Evolutionary conservation across 139 green algal species (phyloP), one percentile per base, ranked within the genome.

Genomic region (Dunaliella primolecta): DNA sequence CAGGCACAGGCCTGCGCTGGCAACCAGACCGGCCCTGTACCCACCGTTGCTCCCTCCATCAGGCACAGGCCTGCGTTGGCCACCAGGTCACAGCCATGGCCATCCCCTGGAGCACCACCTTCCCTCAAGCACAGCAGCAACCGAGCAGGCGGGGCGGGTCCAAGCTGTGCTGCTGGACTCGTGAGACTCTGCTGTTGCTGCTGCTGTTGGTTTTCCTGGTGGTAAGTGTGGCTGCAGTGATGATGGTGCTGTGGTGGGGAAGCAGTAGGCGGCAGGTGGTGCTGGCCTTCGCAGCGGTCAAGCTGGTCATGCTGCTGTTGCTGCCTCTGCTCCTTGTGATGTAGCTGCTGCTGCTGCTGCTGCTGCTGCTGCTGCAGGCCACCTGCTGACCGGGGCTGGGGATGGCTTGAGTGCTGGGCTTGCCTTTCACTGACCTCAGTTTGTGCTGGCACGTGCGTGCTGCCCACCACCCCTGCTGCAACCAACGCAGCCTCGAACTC

Each of bases 111-210:
- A 15, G 46, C 46, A 25, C 7, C 46, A 15, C 46, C 46, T 15
- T 64, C 46, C 46, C 46, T 64, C 46, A 64, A 25, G 46, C 46
- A 64, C 46, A 64, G 46, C 46, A 64, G 46, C 46, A 64, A 15
- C 7, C 46, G 46, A 64, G 46, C 46, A 64, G 46, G 46, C 7
- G 46, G 46, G 7, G 46, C n/a, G n/a, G n/a, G n/a, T n/a, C n/a
- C n/a, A n/a, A n/a, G n/a, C n/a, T n/a, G n/a, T n/a, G n/a, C n/a
- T n/a, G n/a, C n/a, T n/a, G 56, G 56, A 20, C 20, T 72, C 56
- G 56, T 72, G 56, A 29, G 56, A 29, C 20, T 29, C 21, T 21
- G 83, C 83, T 81, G 75, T 30, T 38, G 75, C 75, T 81, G 75
- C 75, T 81, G 75, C 75, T 15, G 15, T 15, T 64, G 7, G 7